Evolutionary conservation across 2,329 filamentous ascomycete species (phyloP).

Genomic region (Penicillium oxalicum): DNA sequence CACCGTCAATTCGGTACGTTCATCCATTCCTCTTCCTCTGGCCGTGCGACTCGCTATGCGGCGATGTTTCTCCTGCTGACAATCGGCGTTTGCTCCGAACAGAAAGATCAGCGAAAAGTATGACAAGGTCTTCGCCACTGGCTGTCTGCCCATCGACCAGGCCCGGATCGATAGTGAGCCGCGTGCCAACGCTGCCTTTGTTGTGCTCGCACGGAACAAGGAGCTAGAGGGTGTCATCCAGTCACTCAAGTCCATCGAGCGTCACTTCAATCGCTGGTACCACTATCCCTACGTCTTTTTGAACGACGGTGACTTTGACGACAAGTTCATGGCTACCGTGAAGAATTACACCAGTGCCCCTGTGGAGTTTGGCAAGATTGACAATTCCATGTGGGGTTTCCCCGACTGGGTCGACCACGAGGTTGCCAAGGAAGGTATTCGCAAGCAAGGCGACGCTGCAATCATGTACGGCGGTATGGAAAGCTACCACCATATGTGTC

Average conservation of each 20-base stretch:
- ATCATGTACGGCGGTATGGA: conserved; percentile 99
- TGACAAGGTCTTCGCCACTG: conserved; percentile 91
- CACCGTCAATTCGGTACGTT: conserved; percentile 79
- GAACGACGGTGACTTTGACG: conserved; percentile 95
- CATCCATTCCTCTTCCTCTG: neutral
- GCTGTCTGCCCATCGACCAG: conserved; percentile 71
- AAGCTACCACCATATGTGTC: conserved; percentile 98
- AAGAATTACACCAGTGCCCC: conserved; percentile 79
- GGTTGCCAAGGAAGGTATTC: conserved; percentile 90
- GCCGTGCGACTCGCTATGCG: neutral
- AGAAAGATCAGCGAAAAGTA: conserved; percentile 96
- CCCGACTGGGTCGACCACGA: conserved; percentile 94
- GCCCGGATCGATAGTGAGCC: conserved; percentile 51
- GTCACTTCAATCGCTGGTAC: conserved; percentile 98
- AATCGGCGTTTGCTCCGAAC: conserved; percentile 8
- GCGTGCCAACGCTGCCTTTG: conserved; percentile 88
- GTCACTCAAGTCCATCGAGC: conserved; percentile 94
- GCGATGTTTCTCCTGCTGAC: conserved; percentile 12
- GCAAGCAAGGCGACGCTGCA: conserved; percentile 90
- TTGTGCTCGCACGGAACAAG: conserved; percentile 92
- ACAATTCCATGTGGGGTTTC: conserved; percentile 87
- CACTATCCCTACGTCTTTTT: conserved; percentile 98
- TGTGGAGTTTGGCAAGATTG: conserved; percentile 93
- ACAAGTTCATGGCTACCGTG: conserved; percentile 82
- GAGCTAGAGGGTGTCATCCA: conserved; percentile 93